Percentiles rank a stretch among this genome's conserved stretches.
Conservation (phyloP, 768 basidiomycete species). For the Goffeauzyma gilvescens region DNA sequence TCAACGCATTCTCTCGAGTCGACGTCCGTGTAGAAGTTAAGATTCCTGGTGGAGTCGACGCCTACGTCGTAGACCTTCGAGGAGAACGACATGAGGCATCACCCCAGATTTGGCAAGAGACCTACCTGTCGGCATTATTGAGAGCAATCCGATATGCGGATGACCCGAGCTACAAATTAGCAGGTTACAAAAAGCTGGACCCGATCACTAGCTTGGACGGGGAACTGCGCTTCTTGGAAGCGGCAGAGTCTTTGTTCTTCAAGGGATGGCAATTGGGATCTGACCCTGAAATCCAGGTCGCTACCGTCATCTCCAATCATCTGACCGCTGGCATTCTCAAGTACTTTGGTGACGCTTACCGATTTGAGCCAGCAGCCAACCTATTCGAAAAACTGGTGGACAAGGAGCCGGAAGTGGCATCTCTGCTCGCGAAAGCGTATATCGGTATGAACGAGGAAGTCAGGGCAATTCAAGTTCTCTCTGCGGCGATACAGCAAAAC, state of each 20-base stretch:
- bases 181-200: slow-evolving; percentile 86
- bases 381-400: slow-evolving; percentile 75
- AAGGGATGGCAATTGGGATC: slow-evolving; percentile 98
- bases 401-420: slow-evolving; percentile 76
- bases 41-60: slow-evolving; percentile 89
- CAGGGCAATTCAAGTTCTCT: slow-evolving; percentile 87
- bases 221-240: slow-evolving; percentile 74
- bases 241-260: slow-evolving; percentile 68
- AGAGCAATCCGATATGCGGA: slow-evolving; percentile 89
- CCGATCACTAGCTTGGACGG: slow-evolving; percentile 77
- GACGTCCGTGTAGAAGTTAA: slow-evolving; percentile 95
- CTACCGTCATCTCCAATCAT: slow-evolving; percentile 88
- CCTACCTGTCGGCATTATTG: slow-evolving; percentile 79
- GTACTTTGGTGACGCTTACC: slow-evolving; percentile 82
- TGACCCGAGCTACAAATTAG: slow-evolving; percentile 73
- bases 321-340: slow-evolving; percentile 86
- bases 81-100: slow-evolving; percentile 89
- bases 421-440: slow-evolving; percentile 69
- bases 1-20: slow-evolving; percentile 92
- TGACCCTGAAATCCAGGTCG: slow-evolving; percentile 96
- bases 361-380: slow-evolving; percentile 73
- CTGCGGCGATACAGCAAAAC: slow-evolving; percentile 57
- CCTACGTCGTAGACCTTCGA: slow-evolving; percentile 80
- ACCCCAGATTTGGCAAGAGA: slow-evolving; percentile 87
- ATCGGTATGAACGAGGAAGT: slow-evolving; percentile 99